A percentile compares a stretch with the other conserved stretches of the same genome.
phyloP scores from a whole-genome alignment of 2,329 filamentous ascomycete genomes.

The Microascus cirrosus region DNA sequence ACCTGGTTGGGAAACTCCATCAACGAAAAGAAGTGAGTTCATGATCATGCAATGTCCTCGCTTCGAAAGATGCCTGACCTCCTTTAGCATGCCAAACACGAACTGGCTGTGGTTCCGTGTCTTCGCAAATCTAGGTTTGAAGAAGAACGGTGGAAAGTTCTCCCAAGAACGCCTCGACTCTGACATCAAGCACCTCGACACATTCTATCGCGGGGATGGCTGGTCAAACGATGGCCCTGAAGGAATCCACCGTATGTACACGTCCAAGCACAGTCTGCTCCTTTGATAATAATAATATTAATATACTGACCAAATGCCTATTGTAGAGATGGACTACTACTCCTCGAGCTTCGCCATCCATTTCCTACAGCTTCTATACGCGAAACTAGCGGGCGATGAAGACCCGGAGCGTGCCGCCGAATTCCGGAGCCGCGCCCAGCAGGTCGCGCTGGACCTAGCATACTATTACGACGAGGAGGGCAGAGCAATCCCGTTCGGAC shows the following conservation, averaged over 20 bases:
- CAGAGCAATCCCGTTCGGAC: slow-evolving; percentile 63
- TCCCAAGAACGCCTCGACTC: slow-evolving; percentile 58
- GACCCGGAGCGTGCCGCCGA: slow-evolving; percentile 56
- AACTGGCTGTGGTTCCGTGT: slow-evolving; percentile 75
- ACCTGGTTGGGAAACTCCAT: slow-evolving; percentile 63
- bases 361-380: slow-evolving; percentile 66
- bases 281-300: no score
- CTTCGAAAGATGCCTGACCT: slow-evolving; percentile 13
- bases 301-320: not conserved
- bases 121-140: slow-evolving; percentile 69
- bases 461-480: slow-evolving; percentile 68
- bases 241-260: slow-evolving; percentile 51
- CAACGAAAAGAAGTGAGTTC: slow-evolving; percentile 58
- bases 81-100: slow-evolving; percentile 55
- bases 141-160: slow-evolving; percentile 62
- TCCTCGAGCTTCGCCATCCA: slow-evolving; percentile 76
- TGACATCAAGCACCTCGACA: slow-evolving; percentile 68
- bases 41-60: not conserved
- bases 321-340: slow-evolving; percentile 68
- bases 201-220: slow-evolving; percentile 70
- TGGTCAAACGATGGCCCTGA: slow-evolving; percentile 77
- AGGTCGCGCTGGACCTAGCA: slow-evolving; percentile 58
- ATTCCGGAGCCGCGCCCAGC: slow-evolving; percentile 57
- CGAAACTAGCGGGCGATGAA: slow-evolving; percentile 55
- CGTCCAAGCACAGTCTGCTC: not conserved